These are phyloP conservation scores for Alternaria tenuissima DNA, from an alignment of 2,329 filamentous ascomycete genomes.

Conservation along the genomic window DNA sequence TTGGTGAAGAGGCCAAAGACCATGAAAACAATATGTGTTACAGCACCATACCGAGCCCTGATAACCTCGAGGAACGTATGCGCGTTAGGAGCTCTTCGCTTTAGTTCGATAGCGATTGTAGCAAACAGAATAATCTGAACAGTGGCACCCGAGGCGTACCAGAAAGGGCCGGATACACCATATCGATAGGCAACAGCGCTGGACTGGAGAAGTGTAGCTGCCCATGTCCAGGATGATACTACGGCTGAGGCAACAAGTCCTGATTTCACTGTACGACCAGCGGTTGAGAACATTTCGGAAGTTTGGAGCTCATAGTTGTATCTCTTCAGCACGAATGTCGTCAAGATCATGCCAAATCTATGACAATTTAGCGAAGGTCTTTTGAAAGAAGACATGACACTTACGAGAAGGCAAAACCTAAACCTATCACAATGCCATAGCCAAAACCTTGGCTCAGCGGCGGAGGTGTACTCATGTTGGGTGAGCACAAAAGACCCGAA, in stretches of 20 bases:
- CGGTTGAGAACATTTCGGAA: conserved; percentile 91
- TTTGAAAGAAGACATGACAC: conserved; percentile 20
- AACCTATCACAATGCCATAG: conserved; percentile 79
- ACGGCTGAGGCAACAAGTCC: conserved; percentile 88
- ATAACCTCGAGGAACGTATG: conserved; percentile 87
- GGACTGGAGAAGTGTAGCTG: conserved; percentile 80
- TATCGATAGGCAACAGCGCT: conserved; percentile 85
- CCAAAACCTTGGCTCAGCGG: conserved; percentile 68
- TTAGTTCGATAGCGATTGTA: conserved; percentile 88
- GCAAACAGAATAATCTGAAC: conserved; percentile 80
- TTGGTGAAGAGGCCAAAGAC: conserved; percentile 83
- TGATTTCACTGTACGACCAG: conserved; percentile 86
- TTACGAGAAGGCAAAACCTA: conserved; percentile 75
- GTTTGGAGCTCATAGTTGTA: conserved; percentile 84
- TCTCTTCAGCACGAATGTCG: conserved; percentile 73
- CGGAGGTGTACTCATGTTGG: conserved; percentile 27
- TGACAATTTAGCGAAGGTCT: conserved; percentile 16
- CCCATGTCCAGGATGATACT: conserved; percentile 95
- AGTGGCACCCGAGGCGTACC: conserved; percentile 65
- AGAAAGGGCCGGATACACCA: conserved; percentile 72
- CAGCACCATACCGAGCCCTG: conserved; percentile 76
- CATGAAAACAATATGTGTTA: conserved; percentile 80
- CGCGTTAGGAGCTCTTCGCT: conserved; percentile 85
- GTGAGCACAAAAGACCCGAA: neutral
- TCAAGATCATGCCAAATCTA: conserved; percentile 73